Percentiles rank a stretch among this genome's conserved stretches.
Conservation (phyloP, 768 basidiomycete genomes). For the Pisolithus marmoratus region DNA sequence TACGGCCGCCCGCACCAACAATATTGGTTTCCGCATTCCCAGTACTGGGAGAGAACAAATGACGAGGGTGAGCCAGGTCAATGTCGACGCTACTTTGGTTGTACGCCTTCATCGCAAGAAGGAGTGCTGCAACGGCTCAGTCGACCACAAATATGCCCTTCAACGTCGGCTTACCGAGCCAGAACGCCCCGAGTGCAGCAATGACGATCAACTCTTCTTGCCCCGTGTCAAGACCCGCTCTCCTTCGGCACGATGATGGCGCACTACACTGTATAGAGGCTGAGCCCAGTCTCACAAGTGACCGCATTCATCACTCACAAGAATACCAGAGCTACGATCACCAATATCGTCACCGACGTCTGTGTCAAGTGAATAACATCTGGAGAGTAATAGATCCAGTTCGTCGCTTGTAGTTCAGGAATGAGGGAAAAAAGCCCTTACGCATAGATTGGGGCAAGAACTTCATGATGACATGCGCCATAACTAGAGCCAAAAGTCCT, state of each 20-base stretch:
- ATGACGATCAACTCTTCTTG: slow-evolving; percentile 76
- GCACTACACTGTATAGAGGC: slow-evolving; percentile 46
- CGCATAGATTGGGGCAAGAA: slow-evolving; percentile 35
- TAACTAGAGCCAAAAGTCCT: slow-evolving; percentile 36
- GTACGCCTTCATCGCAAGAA: slow-evolving; percentile 38
- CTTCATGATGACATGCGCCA: slow-evolving; percentile 48
- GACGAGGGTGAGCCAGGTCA: slow-evolving; percentile 24
- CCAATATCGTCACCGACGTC: slow-evolving; percentile 65
- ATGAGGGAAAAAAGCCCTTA: slow-evolving; percentile 15
- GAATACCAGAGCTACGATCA: slow-evolving; percentile 57
- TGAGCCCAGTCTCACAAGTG: not conserved
- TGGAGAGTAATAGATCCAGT: slow-evolving; percentile 21
- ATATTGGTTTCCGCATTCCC: slow-evolving; percentile 30
- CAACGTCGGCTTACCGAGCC: slow-evolving; percentile 54
- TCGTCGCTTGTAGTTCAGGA: slow-evolving; percentile 1
- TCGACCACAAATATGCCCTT: slow-evolving; percentile 1
- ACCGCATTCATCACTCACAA: slow-evolving; percentile 41
- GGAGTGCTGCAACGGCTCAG: slow-evolving; percentile 27
- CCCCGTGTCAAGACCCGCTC: slow-evolving; percentile 55
- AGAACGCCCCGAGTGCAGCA: slow-evolving; percentile 65
- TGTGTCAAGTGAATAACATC: slow-evolving; percentile 66
- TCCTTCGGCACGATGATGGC: slow-evolving; percentile 53
- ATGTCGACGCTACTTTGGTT: slow-evolving; percentile 26
- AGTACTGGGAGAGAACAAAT: slow-evolving; percentile 29
- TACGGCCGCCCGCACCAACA: slow-evolving; percentile 26